Evolutionary conservation across 805 yeast species (phyloP), one percentile per base, ranked within the genome.

Genomic region (Cyberlindnera euphorbiae): DNA sequence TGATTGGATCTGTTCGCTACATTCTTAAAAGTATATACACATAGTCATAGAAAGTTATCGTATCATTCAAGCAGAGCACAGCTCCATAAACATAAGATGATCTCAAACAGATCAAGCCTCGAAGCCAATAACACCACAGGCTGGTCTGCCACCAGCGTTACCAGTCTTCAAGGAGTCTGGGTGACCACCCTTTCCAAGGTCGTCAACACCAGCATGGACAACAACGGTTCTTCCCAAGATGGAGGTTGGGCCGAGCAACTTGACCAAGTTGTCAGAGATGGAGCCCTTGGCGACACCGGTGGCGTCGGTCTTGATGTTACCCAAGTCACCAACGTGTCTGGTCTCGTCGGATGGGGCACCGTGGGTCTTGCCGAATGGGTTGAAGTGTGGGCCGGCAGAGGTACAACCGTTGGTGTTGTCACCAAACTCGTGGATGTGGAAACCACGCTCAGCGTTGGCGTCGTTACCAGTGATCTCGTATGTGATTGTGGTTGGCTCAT

Each of bases 331-430:
- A 56, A 82, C 93, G 69, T 86, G 96, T 70, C 90, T 77, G 44
- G 46, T 64, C 48, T 73, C 79, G 53, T 82, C 95, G 55, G 76
- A 77, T 66, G 96, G 96, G 39, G 89, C 88, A 71, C 97, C 97
- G 63, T 88, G 97, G 50, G 76, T 76, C 73, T 83, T 82, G 45
- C 76, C 73, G 62, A 82, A 82, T 51, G 96, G 96, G 76, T 89
- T 82, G 77, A 87, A 88, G 71, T 89, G 97, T 42, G 96, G 96
- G 59, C 97, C 97, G 37, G 97, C 96, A 50, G 96, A 85, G 43
- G 96, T 90, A 72, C 98, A 93, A 50, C 98, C 98, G 64, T 93
- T 93, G 68, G 98, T 87, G 79, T 86, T 87, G 73, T 93, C 98
- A 71, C 98, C 98, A 58, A 93, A 93, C 61, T 86, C 82, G 69